Base-by-base conservation (phyloP, 2,329 filamentous ascomycete species). In the Epichloe gansuensis region DNA sequence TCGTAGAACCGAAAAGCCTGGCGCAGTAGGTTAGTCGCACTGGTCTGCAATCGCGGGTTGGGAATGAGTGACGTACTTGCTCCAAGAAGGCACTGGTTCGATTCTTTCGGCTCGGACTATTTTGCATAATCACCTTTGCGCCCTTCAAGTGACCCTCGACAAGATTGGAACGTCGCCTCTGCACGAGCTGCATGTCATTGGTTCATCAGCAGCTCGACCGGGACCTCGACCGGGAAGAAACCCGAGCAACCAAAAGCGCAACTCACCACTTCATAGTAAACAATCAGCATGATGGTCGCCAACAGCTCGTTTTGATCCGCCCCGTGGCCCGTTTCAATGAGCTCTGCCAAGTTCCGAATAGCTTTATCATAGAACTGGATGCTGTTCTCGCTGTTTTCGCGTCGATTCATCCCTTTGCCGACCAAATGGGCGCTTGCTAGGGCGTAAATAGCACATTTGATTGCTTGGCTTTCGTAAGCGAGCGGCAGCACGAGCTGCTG, bases 361-460 rank as follows among this genome's bases (percentile, higher is more conserved):
- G 80, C 79, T 60, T 73, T 72, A 54, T 76, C 81, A 56, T 83
- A 80, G 56, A 82, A 82, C 55, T 74, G 74, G 1, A 81, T 65
- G 38, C 79, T 81, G 58, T 75, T 77, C 58, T 83, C 78, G 21
- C 67, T 63, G 23, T 53, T 49, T n/a, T 41, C 51, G 12, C 48
- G 45, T 15, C 74, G 75, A 28, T 74, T 67, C 5, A 79, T 68
- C 2, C 77, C 77, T 28, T 78, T 69, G 48, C 79, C 88, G 58
- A 91, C 86, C 54, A 94, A 72, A 64, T 95, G 93, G 54, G 90
- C 91, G 53, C 86, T 87, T 0, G 88, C 81, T 7, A 96, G 72
- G 0, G 90, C 89, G 54, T 88, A 90, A 55, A 96, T 85, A 9
- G 90, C 88, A 62, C 93, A 88, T 65, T 87, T 86, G 4, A 95